Evolutionary conservation across 2,329 filamentous ascomycete species (phyloP).

Genomic region (Clonostachys sp.): DNA sequence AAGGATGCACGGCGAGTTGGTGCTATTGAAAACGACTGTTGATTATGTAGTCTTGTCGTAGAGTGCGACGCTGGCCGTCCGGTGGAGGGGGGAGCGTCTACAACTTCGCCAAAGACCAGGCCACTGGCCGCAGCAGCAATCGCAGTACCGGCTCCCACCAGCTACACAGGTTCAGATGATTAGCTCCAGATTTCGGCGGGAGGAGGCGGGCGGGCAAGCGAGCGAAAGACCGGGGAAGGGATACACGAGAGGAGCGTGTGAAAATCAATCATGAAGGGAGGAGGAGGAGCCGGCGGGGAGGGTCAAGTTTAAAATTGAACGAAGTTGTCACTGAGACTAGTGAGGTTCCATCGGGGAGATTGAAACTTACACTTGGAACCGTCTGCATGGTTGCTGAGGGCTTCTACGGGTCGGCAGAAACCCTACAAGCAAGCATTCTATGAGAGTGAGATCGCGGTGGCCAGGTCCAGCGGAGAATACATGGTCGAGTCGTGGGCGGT

Average conservation of each 20-base stretch:
- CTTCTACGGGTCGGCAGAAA: slow-evolving; percentile 29
- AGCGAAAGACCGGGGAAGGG: neutral
- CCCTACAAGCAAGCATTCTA: slow-evolving; percentile 28
- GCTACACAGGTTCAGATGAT: slow-evolving; percentile 27
- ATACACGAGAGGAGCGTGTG: slow-evolving; percentile 6
- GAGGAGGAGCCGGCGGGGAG: neutral
- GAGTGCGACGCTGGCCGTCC: slow-evolving; percentile 4
- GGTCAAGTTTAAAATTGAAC: neutral
- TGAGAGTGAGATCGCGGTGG: slow-evolving; percentile 15
- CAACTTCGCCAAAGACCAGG: slow-evolving; percentile 52
- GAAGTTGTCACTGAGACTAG: neutral
- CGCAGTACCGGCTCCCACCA: slow-evolving; percentile 57
- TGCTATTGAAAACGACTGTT: neutral
- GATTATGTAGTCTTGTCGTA: neutral
- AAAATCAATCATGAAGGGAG: slow-evolving; percentile 7
- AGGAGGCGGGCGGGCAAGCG: neutral
- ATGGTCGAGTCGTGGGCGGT: slow-evolving; percentile 13
- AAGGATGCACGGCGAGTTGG: neutral
- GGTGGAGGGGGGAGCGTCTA: slow-evolving; percentile 26
- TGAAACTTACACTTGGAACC: slow-evolving; percentile 42
- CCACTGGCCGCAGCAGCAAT: slow-evolving; percentile 56
- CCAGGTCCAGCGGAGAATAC: slow-evolving; percentile 16
- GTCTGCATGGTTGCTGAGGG: slow-evolving; percentile 45
- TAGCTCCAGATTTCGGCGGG: neutral
- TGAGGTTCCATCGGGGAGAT: neutral